Conservation (phyloP, 495 filamentous ascomycete genomes). For the Xylaria longipes region DNA sequence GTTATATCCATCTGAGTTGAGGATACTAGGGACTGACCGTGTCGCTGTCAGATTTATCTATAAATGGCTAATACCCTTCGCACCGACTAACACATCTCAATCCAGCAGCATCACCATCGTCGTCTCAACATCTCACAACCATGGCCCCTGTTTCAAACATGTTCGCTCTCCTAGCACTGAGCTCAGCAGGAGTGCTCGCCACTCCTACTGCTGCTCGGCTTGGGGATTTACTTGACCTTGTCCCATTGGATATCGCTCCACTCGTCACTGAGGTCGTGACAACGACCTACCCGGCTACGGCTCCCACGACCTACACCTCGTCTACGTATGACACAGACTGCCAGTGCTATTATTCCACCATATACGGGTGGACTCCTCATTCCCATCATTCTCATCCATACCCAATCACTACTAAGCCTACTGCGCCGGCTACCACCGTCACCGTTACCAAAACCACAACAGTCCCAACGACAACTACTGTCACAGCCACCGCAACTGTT, state of each 20-base stretch:
- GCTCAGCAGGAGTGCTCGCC: slow-evolving; percentile 6
- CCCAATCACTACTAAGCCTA: slow-evolving; percentile 4
- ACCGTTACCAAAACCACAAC: slow-evolving; percentile 21
- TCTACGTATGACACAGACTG: slow-evolving; percentile 15
- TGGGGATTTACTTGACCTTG: slow-evolving; percentile 7
- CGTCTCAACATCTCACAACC: background rate
- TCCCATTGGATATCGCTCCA: slow-evolving; percentile 19
- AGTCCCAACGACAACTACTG: slow-evolving; percentile 24
- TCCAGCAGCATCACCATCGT: background rate
- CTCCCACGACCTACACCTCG: slow-evolving; percentile 23
- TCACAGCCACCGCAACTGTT: slow-evolving; percentile 25
- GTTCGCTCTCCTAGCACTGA: background rate
- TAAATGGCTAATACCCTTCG: background rate
- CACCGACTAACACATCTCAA: background rate
- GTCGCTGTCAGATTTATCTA: background rate
- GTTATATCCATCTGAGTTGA: background rate
- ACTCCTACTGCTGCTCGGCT: slow-evolving; percentile 6
- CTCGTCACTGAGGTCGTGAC: slow-evolving; percentile 26
- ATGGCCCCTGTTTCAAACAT: background rate
- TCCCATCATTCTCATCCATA: background rate
- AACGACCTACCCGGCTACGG: slow-evolving; percentile 15
- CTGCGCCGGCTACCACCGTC: slow-evolving; percentile 12
- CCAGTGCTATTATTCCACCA: slow-evolving; percentile 21
- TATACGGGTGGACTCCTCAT: slow-evolving; percentile 25
- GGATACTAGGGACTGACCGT: background rate